phyloP scores from a whole-genome alignment of 169 alveolate genomes.

The Plasmodium gonderi region DNA sequence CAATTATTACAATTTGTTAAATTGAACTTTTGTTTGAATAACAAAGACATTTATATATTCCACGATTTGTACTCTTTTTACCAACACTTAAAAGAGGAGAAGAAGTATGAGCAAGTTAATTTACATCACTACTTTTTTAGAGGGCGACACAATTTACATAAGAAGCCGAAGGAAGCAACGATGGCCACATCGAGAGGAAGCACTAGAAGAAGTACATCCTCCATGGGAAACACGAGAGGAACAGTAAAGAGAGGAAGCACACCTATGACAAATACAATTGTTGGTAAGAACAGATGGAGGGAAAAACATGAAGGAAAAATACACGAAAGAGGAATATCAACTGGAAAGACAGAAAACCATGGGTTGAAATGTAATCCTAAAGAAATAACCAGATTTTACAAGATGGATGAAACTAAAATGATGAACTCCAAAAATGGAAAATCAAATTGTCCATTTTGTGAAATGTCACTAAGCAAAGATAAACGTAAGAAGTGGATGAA shows the following conservation, averaged over 20 bases:
- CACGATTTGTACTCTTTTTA: conserved; percentile 38
- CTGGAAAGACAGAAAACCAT: not conserved
- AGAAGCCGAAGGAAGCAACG: too few species aligned
- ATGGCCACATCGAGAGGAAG: too few species aligned
- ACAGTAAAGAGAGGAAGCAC: too few species aligned
- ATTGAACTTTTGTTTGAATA: conserved; percentile 36
- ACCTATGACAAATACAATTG: too few species aligned
- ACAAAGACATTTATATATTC: conserved; percentile 17
- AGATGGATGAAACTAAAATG: not conserved
- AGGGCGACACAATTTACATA: too few species aligned
- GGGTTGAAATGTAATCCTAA: too few species aligned
- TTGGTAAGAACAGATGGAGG: too few species aligned
- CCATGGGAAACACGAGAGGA: too few species aligned
- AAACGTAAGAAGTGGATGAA: not conserved
- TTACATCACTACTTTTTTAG: conserved; percentile 39
- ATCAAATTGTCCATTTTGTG: conserved; percentile 30
- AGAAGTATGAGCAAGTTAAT: conserved; percentile 30
- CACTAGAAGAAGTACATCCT: too few species aligned
- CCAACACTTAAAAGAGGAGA: conserved; percentile 54
- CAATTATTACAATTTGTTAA: conserved; percentile 50
- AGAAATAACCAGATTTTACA: not conserved
- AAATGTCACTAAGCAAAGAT: conserved; percentile 6
- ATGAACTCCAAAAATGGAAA: not conserved
- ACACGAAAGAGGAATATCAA: not conserved
- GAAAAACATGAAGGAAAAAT: too few species aligned